A percentile compares a stretch with the other conserved stretches of the same genome.
phyloP scores from a whole-genome alignment of 148 eudicot genomes.

The Nepenthes gracilis region DNA sequence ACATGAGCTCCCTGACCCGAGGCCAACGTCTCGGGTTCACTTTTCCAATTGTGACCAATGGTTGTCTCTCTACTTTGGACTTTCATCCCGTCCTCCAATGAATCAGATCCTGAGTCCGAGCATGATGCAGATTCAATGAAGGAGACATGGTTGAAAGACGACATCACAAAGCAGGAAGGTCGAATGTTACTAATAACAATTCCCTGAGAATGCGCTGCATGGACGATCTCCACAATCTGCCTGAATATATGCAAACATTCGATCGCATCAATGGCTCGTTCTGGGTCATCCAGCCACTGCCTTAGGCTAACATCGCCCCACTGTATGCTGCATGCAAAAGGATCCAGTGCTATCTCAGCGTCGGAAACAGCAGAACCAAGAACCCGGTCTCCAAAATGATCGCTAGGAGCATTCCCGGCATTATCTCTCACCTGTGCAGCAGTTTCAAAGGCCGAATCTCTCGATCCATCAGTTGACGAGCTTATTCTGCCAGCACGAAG shows the following conservation, averaged over 20 bases:
- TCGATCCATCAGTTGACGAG: conserved; percentile 42
- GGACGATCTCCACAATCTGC: conserved; percentile 79
- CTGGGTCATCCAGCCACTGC: conserved; percentile 76
- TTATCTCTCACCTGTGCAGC: conserved; percentile 29
- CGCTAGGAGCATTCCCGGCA: conserved; percentile 21
- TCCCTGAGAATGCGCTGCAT: conserved; percentile 77
- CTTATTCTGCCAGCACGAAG: conserved; percentile 27
- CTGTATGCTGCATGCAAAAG: conserved; percentile 30
- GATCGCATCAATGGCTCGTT: conserved; percentile 44
- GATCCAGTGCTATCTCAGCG: conserved; percentile 32
- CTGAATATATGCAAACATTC: conserved; percentile 85
- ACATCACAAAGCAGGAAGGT: conserved; percentile 88
- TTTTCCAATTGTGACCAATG: conserved; percentile 14
- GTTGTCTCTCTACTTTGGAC: conserved; percentile 29
- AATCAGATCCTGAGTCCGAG: conserved; percentile 82
- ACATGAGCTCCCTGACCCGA: conserved; percentile 10
- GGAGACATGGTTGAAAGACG: conserved; percentile 78
- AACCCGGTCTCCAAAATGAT: conserved; percentile 19
- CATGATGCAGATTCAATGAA: conserved; percentile 95
- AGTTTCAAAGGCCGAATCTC: conserved; percentile 27
- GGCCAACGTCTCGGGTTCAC: conserved; percentile 11
- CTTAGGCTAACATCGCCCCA: conserved; percentile 75
- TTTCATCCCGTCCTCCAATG: conserved; percentile 49
- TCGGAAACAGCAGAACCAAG: conserved; percentile 25
- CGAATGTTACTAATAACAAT: conserved; percentile 70